phyloP scores from a whole-genome alignment of 1,284 basidiomycete species.

The Cryptococcus hybrid region DNA sequence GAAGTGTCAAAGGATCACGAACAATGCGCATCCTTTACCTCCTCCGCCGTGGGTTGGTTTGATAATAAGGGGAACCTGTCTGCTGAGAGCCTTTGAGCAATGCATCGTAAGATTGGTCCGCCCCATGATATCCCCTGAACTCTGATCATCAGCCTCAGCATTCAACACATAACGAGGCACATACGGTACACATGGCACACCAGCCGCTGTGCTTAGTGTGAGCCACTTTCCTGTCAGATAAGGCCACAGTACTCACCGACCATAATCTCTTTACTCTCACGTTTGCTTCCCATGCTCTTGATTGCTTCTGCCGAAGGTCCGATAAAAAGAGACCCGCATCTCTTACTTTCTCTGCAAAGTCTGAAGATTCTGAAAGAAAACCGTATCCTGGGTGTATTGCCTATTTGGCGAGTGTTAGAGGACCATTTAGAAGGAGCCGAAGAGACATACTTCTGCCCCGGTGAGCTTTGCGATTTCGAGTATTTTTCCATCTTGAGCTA shows the following conservation, averaged over 20 bases:
- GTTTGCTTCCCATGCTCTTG: conserved; percentile 63
- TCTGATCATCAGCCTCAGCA: background rate
- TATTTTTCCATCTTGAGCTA: conserved; percentile 86
- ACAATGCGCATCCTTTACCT: conserved; percentile 64
- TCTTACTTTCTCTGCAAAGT: conserved; percentile 57
- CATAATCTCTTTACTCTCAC: conserved; percentile 76
- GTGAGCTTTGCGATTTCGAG: conserved; percentile 73
- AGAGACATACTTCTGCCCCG: conserved; percentile 74
- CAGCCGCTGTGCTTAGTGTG: conserved; percentile 59
- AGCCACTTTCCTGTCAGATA: background rate
- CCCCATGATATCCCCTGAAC: conserved; percentile 53
- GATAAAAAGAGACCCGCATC: conserved; percentile 60
- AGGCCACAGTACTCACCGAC: conserved; percentile 55
- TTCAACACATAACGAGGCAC: no score
- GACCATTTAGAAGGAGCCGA: background rate
- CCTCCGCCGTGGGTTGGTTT: conserved; percentile 73
- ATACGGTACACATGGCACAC: conserved; percentile 81
- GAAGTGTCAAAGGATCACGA: conserved; percentile 53
- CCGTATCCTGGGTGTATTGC: conserved; percentile 67
- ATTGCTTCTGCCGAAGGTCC: conserved; percentile 64
- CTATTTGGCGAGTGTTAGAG: no score
- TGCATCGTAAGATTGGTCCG: conserved; percentile 58
- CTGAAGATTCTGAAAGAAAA: conserved; percentile 73
- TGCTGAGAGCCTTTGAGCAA: conserved; percentile 49
- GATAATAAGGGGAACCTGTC: conserved; percentile 62